Evolutionary conservation across 345 rosid species (phyloP), one percentile per base, ranked within the genome.

Genomic region (Pseudoturritis turrita): DNA sequence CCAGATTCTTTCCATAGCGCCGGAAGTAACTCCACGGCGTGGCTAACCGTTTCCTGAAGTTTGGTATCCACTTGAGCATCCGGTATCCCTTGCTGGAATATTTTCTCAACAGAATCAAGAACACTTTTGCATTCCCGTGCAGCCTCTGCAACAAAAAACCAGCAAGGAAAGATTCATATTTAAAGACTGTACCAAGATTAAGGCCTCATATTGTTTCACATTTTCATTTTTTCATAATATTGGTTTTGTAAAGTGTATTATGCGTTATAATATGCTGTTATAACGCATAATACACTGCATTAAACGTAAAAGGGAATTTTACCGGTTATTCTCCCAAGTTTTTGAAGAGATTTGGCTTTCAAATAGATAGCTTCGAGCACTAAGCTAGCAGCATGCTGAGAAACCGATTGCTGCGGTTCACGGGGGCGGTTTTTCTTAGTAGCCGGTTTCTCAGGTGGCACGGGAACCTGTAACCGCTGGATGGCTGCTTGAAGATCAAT

Each of bases 331-430:
- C 89, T 83, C 31, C 90, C 96, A 18, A 94, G 96, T 72, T 91
- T 94, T 77, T 94, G 96, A 72, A 91, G 92, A 33, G 98, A 88
- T 83, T 91, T 94, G 51, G 96, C 90, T 80, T 91, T 94, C 53
- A 94, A 81, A 79, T 85, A 94, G 71, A 94, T 81, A 65, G 92
- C 97, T 83, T 89, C 96, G 68, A 94, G 97, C 10, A 94, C 83
- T 36, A 94, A 81, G 76, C 87, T 87, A 63, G 88, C 93, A 64
- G 92, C 95, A 77, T 91, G 96, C 72, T 91, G 97, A 0, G 96
- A 86, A 58, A 73, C 89, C 1, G 75, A 44, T 54, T 45, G 77
- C 22, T 74, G 80, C 11, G 88, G 72, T 25, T 88, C 91, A 23
- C 86, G 86, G 43, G 86, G 65, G 22, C 86, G 84, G 51, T 79